These are phyloP conservation scores for Moesziomyces globuligerus DNA, from an alignment of 1,284 basidiomycete genomes.

Conservation along the genomic window DNA sequence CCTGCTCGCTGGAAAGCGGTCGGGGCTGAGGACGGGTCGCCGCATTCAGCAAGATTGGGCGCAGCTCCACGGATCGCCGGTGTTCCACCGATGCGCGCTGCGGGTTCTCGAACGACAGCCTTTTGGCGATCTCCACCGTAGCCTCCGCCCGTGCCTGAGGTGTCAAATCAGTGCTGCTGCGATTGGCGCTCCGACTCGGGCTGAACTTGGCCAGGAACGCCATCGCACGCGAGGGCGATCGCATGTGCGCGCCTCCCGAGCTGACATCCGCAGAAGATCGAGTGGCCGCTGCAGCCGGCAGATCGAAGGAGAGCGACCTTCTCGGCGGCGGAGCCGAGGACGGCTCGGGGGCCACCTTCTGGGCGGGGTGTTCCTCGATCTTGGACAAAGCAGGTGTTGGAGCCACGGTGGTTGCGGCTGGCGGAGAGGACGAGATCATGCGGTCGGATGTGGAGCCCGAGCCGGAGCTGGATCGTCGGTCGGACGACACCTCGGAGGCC, in stretches of 20 bases:
- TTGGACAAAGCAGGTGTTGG: conserved; percentile 22
- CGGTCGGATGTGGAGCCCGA: conserved; percentile 25
- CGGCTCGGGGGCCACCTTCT: conserved; percentile 3
- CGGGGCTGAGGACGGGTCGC: conserved; percentile 13
- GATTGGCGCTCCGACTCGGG: conserved; percentile 15
- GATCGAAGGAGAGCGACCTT: conserved; percentile 30
- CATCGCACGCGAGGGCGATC: conserved; percentile 24
- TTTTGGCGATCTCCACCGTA: conserved; percentile 1
- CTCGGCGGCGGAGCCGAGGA: conserved; percentile 4
- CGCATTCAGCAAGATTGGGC: conserved; percentile 38
- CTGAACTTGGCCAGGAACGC: conserved; percentile 39
- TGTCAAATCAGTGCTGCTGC: conserved; percentile 28
- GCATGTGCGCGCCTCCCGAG: conserved; percentile 4
- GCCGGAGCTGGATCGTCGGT: conserved; percentile 33
- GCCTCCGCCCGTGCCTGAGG: not conserved
- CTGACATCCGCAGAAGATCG: conserved; percentile 16
- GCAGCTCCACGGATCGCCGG: conserved; percentile 34
- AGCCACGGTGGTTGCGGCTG: conserved; percentile 17
- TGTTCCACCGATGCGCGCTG: conserved; percentile 25
- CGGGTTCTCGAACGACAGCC: conserved; percentile 16
- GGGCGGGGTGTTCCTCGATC: conserved; percentile 23
- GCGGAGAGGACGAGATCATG: conserved; percentile 15
- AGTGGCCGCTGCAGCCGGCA: conserved; percentile 14
- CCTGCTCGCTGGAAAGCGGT: not conserved
- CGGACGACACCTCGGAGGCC: conserved; percentile 39